A percentile compares a stretch with the other conserved stretches of the same genome.
Conservation (phyloP, 768 basidiomycete genomes). For the Hypholoma fasciculare region DNA sequence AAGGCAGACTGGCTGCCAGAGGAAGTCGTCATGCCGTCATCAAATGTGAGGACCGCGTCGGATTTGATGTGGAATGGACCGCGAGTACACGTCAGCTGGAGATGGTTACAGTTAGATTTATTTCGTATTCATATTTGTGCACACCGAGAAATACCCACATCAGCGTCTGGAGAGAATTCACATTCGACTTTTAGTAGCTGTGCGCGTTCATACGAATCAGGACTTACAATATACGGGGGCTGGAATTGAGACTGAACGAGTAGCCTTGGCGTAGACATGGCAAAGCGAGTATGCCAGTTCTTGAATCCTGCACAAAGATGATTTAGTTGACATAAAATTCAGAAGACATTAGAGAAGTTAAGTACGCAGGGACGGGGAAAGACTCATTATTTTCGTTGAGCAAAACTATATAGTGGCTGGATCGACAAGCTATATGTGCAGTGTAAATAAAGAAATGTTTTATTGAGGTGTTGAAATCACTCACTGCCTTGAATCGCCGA, state of each 20-base stretch:
- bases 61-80: constrained; percentile 16
- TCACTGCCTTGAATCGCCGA: constrained; percentile 55
- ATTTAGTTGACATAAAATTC: no score
- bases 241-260: constrained; percentile 30
- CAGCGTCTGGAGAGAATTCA: constrained; percentile 14
- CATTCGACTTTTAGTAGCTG: not conserved
- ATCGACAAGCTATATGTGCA: constrained; percentile 15
- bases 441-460: not conserved
- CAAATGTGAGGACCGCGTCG: not conserved
- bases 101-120: not conserved
- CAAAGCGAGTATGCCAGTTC: constrained; percentile 24
- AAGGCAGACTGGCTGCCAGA: constrained; percentile 10
- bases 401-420: constrained; percentile 27
- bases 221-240: constrained; percentile 32
- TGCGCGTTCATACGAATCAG: not conserved
- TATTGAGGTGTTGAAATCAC: constrained; percentile 13
- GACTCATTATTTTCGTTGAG: constrained; percentile 13
- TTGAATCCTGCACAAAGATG: constrained; percentile 16
- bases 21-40: constrained; percentile 10
- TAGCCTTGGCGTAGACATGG: constrained; percentile 29
- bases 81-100: constrained; percentile 21
- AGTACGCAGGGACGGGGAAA: no score
- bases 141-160: constrained; percentile 8
- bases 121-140: no score
- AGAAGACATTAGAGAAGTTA: no score